phyloP scores from a whole-genome alignment of 805 yeast species.

The Candida krabiensis region DNA sequence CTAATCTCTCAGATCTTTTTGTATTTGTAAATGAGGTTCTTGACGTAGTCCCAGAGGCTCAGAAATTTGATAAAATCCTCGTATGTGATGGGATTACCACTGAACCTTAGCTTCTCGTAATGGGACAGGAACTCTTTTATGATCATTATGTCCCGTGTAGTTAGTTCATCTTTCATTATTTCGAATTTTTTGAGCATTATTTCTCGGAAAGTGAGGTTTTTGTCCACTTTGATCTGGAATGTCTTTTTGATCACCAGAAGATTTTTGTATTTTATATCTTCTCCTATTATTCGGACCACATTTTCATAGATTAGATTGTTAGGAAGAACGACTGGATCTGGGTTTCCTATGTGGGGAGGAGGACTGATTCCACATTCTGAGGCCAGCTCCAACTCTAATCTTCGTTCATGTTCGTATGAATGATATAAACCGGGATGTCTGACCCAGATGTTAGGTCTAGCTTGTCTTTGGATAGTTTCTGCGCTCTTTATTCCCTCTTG shows the following conservation, averaged over 20 bases:
- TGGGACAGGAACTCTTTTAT: constrained; percentile 41
- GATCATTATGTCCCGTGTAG: constrained; percentile 9
- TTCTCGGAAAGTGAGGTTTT: constrained; percentile 22
- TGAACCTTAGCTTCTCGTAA: constrained; percentile 70
- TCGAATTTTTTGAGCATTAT: constrained; percentile 32
- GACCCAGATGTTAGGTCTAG: constrained; percentile 43
- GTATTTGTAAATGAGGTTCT: constrained; percentile 13
- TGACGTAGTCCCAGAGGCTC: constrained; percentile 35
- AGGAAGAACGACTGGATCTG: constrained; percentile 17
- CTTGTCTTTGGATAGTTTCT: constrained; percentile 37
- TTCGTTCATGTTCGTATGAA: constrained; percentile 6
- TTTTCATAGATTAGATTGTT: constrained; percentile 46
- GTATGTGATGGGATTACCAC: constrained; percentile 59
- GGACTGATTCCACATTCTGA: not conserved
- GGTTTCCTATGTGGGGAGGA: not conserved
- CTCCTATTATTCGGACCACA: constrained; percentile 58
- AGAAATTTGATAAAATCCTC: constrained; percentile 62
- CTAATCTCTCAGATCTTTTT: constrained; percentile 8
- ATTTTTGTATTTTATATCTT: constrained; percentile 50
- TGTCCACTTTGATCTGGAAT: constrained; percentile 20
- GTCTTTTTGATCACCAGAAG: constrained; percentile 19
- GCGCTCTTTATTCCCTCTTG: constrained; percentile 42
- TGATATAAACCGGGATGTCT: constrained; percentile 52
- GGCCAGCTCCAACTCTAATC: constrained; percentile 3
- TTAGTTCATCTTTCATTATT: constrained; percentile 7